Evolutionary conservation across 495 filamentous ascomycete genomes (phyloP).

Genomic region (Viridothelium virens): DNA sequence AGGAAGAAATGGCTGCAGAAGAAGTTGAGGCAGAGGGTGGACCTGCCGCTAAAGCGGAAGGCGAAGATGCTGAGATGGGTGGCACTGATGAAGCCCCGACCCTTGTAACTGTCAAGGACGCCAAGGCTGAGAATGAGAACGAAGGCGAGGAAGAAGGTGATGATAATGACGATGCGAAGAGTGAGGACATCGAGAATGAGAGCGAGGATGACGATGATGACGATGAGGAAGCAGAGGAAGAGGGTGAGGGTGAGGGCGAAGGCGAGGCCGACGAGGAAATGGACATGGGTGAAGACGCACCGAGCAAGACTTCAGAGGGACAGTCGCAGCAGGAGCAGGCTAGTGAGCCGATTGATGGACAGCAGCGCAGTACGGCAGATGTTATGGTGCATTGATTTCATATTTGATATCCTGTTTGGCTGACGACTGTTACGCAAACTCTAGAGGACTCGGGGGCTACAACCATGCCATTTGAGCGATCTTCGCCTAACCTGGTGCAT

Average conservation of each 20-base stretch:
- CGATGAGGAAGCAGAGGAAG: conserved; percentile 66
- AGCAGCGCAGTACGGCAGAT: conserved; percentile 17
- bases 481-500: not conserved
- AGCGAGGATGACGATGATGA: conserved; percentile 82
- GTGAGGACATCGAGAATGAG: conserved; percentile 93
- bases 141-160: conserved; percentile 55
- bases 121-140: conserved; percentile 13
- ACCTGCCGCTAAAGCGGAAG: conserved; percentile 34
- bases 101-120: conserved; percentile 44
- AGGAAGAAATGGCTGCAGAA: conserved; percentile 56
- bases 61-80: conserved; percentile 77
- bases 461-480: not conserved
- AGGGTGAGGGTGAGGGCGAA: conserved; percentile 41
- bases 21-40: conserved; percentile 44
- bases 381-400: conserved; percentile 21
- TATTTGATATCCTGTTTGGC: not conserved
- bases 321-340: conserved; percentile 1
- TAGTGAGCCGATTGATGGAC: conserved; percentile 8
- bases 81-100: conserved; percentile 49
- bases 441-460: not conserved
- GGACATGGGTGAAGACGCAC: conserved; percentile 60
- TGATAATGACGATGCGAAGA: conserved; percentile 80
- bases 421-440: not conserved
- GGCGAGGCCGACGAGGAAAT: conserved; percentile 47
- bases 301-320: not conserved